phyloP scores from a whole-genome alignment of 257 asterid species.

The Coffea canephora region DNA sequence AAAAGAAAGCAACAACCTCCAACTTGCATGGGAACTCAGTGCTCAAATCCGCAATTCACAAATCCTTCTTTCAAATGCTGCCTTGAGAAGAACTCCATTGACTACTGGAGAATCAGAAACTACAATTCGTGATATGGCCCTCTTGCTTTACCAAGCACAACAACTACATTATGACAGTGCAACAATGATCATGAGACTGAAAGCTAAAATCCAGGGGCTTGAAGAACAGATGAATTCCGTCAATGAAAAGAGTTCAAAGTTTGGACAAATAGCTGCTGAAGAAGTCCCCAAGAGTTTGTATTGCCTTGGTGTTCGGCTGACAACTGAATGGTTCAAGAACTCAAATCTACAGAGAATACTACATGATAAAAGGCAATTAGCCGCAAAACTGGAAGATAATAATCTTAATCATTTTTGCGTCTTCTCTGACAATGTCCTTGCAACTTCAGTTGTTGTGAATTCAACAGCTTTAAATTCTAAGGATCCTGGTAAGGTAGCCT shows the following conservation, averaged over 20 bases:
- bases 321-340: slow-evolving; percentile 44
- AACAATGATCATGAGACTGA: slow-evolving; percentile 49
- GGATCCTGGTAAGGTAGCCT: slow-evolving; percentile 37
- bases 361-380: slow-evolving; percentile 22
- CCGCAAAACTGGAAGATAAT: slow-evolving; percentile 31
- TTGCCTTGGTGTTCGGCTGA: slow-evolving; percentile 44
- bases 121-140: slow-evolving; percentile 43
- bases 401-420: slow-evolving; percentile 44
- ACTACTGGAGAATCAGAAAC: slow-evolving; percentile 40
- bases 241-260: slow-evolving; percentile 45
- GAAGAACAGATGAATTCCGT: slow-evolving; percentile 44
- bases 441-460: slow-evolving; percentile 48
- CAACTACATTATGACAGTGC: slow-evolving; percentile 45
- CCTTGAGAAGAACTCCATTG: slow-evolving; percentile 43
- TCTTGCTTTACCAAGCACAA: slow-evolving; percentile 48
- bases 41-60: slow-evolving; percentile 48
- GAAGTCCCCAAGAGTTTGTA: slow-evolving; percentile 48
- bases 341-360: slow-evolving; percentile 29
- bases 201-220: slow-evolving; percentile 45
- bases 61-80: slow-evolving; percentile 43
- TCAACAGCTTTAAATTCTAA: slow-evolving; percentile 39
- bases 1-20: slow-evolving; percentile 46
- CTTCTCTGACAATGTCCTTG: slow-evolving; percentile 50
- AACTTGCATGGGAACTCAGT: slow-evolving; percentile 51
- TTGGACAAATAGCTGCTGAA: slow-evolving; percentile 51